These are phyloP conservation scores for Magnaporthiopsis rhizophila DNA, from an alignment of 2,329 filamentous ascomycete genomes.

Conservation along the genomic window DNA sequence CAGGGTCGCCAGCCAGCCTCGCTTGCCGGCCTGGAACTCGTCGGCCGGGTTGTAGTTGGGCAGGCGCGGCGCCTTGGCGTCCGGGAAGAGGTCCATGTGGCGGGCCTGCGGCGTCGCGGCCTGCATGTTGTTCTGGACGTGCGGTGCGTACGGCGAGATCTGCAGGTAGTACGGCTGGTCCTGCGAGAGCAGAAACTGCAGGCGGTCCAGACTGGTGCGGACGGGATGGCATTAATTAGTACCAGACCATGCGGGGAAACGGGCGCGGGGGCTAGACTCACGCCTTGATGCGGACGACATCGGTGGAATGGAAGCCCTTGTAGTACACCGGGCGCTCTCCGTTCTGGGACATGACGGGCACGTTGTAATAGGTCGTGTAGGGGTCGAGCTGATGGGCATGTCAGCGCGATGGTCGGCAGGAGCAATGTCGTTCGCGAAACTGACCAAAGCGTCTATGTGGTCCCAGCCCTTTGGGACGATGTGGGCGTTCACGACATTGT, in stretches of 20 bases:
- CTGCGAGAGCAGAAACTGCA: slow-evolving; percentile 10
- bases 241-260: no score
- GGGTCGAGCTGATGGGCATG: slow-evolving; percentile 37
- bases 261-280: no score
- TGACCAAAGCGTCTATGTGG: slow-evolving; percentile 28
- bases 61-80: slow-evolving; percentile 51
- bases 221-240: no score
- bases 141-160: no score
- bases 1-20: no score
- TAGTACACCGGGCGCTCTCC: slow-evolving; percentile 44
- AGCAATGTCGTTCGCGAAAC: neutral
- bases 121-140: slow-evolving; percentile 21
- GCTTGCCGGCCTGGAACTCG: slow-evolving; percentile 27
- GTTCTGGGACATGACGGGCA: slow-evolving; percentile 51
- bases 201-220: no score
- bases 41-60: slow-evolving; percentile 55
- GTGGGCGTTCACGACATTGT: slow-evolving; percentile 53
- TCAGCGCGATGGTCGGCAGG: neutral
- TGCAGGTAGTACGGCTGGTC: slow-evolving; percentile 27
- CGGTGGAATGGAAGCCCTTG: slow-evolving; percentile 45
- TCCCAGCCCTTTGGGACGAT: slow-evolving; percentile 53
- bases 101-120: slow-evolving; percentile 47
- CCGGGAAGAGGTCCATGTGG: slow-evolving; percentile 54
- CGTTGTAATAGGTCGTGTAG: slow-evolving; percentile 56
- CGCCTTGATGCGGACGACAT: slow-evolving; percentile 41